Evolutionary conservation across 2,329 filamentous ascomycete genomes (phyloP).

Genomic region (Didymella exigua): DNA sequence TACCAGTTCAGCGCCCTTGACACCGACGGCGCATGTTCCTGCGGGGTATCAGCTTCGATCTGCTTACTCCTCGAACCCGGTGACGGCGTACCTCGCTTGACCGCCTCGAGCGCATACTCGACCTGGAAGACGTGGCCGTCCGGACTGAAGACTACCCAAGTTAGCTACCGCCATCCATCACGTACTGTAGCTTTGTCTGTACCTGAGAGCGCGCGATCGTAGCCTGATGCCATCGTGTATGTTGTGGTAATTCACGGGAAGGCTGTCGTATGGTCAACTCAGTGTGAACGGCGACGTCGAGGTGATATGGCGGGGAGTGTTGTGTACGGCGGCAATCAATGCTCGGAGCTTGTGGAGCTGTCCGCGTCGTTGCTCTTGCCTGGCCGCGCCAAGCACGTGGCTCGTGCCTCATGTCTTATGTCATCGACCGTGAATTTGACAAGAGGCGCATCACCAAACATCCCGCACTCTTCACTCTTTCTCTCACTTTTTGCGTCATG

Average conservation of each 20-base stretch:
- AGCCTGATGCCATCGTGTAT: slow-evolving; percentile 83
- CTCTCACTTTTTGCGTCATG: slow-evolving; percentile 35
- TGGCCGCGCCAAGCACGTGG: slow-evolving; percentile 40
- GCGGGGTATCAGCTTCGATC: slow-evolving; percentile 24
- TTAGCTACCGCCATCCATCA: slow-evolving; percentile 32
- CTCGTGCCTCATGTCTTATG: slow-evolving; percentile 35
- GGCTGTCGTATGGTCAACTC: neutral
- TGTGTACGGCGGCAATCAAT: slow-evolving; percentile 29
- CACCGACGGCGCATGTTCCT: slow-evolving; percentile 97
- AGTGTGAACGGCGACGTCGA: slow-evolving; percentile 1
- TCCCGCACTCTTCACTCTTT: slow-evolving; percentile 28
- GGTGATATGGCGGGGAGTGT: slow-evolving; percentile 16
- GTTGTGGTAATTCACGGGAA: neutral
- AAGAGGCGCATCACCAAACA: slow-evolving; percentile 19
- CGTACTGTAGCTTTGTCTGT: slow-evolving; percentile 52
- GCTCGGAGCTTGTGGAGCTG: slow-evolving; percentile 44
- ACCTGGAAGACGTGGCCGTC: slow-evolving; percentile 99
- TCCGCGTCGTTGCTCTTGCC: slow-evolving; percentile 48
- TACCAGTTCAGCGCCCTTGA: slow-evolving; percentile 93
- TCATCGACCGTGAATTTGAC: slow-evolving; percentile 31
- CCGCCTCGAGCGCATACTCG: slow-evolving; percentile 97
- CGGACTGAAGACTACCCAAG: slow-evolving; percentile 83
- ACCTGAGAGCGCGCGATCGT: slow-evolving; percentile 99
- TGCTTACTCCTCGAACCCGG: neutral
- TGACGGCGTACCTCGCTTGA: slow-evolving; percentile 81